Conservation (phyloP, 495 filamentous ascomycete genomes). For the Paragyromitra xinjiangensis region DNA sequence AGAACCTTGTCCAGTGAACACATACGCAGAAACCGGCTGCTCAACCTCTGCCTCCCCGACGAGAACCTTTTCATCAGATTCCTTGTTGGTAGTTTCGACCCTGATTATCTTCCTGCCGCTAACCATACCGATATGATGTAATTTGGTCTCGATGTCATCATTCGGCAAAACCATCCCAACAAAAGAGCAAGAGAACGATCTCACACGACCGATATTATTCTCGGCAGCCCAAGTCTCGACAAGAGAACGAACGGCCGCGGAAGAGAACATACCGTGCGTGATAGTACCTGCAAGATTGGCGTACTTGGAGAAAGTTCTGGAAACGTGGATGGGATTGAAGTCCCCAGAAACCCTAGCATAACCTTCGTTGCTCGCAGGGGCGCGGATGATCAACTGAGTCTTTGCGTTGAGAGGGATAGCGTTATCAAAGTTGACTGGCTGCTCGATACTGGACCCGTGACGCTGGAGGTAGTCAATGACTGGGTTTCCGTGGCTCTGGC, state of each 20-base stretch:
- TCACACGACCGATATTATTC: slow-evolving; percentile 96
- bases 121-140: slow-evolving; percentile 98
- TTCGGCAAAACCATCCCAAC: slow-evolving; percentile 98
- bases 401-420: slow-evolving; percentile 94
- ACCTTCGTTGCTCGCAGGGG: slow-evolving; percentile 96
- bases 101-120: slow-evolving; percentile 98
- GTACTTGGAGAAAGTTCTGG: slow-evolving; percentile 92
- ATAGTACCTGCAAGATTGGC: slow-evolving; percentile 95
- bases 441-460: slow-evolving; percentile 91
- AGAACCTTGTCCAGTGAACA: slow-evolving; percentile 97
- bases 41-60: slow-evolving; percentile 97
- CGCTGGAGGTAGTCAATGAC: slow-evolving; percentile 95
- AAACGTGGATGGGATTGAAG: slow-evolving; percentile 99
- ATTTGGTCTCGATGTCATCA: slow-evolving; percentile 89
- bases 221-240: slow-evolving; percentile 99
- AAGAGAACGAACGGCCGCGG: slow-evolving; percentile 94
- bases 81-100: slow-evolving; percentile 91
- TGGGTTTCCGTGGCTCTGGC: slow-evolving; percentile 90
- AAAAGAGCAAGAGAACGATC: slow-evolving; percentile 92
- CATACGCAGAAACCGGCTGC: slow-evolving; percentile 95
- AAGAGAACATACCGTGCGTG: slow-evolving; percentile 99
- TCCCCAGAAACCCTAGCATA: slow-evolving; percentile 98
- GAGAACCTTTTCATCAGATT: slow-evolving; percentile 93
- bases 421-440: slow-evolving; percentile 97
- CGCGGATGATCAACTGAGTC: slow-evolving; percentile 82